phyloP scores from a whole-genome alignment of 352 stramenopile genomes.

The Pythium periplocum region DNA sequence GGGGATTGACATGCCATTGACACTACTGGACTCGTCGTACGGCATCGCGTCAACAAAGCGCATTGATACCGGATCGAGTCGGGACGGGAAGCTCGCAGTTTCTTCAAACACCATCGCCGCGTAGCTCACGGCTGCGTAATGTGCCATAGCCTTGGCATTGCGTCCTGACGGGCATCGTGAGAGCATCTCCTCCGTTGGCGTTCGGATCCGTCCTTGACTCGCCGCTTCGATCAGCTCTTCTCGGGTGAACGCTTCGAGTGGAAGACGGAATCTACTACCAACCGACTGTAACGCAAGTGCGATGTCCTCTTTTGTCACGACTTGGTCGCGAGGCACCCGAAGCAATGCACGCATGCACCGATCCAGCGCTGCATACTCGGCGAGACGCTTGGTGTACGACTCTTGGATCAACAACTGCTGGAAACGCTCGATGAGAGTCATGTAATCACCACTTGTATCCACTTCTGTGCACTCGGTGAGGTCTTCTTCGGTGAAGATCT shows the following conservation, averaged over 20 bases:
- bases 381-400: constrained; percentile 50
- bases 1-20: constrained; percentile 37
- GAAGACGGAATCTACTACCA: constrained; percentile 31
- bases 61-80: constrained; percentile 31
- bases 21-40: constrained; percentile 30
- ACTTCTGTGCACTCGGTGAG: constrained; percentile 48
- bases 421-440: constrained; percentile 61
- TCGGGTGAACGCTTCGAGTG: constrained; percentile 54
- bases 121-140: constrained; percentile 61
- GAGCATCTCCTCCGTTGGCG: constrained; percentile 40
- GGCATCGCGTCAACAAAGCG: constrained; percentile 39
- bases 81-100: constrained; percentile 41
- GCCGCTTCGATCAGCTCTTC: constrained; percentile 54
- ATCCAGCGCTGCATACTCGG: constrained; percentile 57
- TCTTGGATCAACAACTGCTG: constrained; percentile 66
- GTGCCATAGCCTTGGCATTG: constrained; percentile 59
- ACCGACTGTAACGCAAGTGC: constrained; percentile 38
- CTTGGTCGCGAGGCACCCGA: constrained; percentile 26
- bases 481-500: constrained; percentile 37
- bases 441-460: constrained; percentile 61
- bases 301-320: constrained; percentile 73
- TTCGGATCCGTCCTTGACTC: constrained; percentile 37
- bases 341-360: constrained; percentile 59
- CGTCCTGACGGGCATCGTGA: constrained; percentile 33
- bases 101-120: constrained; percentile 57